These are phyloP conservation scores for Mycena rosella DNA, from an alignment of 768 basidiomycete species.

Conservation along the genomic window DNA sequence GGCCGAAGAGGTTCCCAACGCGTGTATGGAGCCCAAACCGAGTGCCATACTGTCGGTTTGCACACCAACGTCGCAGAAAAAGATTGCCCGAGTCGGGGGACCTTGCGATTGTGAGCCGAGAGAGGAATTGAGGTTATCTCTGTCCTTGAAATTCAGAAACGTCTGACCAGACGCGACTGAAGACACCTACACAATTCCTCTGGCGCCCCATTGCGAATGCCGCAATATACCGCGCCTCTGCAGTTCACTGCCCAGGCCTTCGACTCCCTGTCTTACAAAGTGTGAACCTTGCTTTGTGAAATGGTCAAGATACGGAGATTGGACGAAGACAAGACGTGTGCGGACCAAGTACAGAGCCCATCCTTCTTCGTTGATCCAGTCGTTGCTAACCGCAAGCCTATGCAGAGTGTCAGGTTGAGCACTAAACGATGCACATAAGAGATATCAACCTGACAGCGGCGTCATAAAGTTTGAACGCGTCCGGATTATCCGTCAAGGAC, in stretches of 20 bases:
- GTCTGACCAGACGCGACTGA: neutral
- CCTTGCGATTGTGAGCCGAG: slow-evolving; percentile 60
- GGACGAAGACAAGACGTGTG: no score
- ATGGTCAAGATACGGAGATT: slow-evolving; percentile 26
- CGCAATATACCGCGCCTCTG: slow-evolving; percentile 75
- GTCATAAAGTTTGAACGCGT: slow-evolving; percentile 77
- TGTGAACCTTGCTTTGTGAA: slow-evolving; percentile 73
- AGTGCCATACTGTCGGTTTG: slow-evolving; percentile 65
- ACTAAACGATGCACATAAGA: neutral
- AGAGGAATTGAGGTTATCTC: slow-evolving; percentile 63
- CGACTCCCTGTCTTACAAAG: slow-evolving; percentile 73
- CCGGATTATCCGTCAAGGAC: slow-evolving; percentile 64
- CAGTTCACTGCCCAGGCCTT: slow-evolving; percentile 74
- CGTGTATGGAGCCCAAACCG: slow-evolving; percentile 42
- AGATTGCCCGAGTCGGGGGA: slow-evolving; percentile 66
- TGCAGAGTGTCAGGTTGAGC: neutral
- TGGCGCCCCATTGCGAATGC: slow-evolving; percentile 80
- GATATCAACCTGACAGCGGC: slow-evolving; percentile 69
- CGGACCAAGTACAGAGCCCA: slow-evolving; percentile 78
- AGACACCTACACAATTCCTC: slow-evolving; percentile 72
- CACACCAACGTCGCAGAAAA: slow-evolving; percentile 71
- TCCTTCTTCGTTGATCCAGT: slow-evolving; percentile 81
- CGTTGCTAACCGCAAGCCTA: slow-evolving; percentile 74
- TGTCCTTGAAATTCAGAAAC: slow-evolving; percentile 38
- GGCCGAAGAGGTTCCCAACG: slow-evolving; percentile 39